A percentile compares a stretch with the other conserved stretches of the same genome.
phyloP scores from a whole-genome alignment of 148 eudicot genomes.

The Vaccinium myrtillus region DNA sequence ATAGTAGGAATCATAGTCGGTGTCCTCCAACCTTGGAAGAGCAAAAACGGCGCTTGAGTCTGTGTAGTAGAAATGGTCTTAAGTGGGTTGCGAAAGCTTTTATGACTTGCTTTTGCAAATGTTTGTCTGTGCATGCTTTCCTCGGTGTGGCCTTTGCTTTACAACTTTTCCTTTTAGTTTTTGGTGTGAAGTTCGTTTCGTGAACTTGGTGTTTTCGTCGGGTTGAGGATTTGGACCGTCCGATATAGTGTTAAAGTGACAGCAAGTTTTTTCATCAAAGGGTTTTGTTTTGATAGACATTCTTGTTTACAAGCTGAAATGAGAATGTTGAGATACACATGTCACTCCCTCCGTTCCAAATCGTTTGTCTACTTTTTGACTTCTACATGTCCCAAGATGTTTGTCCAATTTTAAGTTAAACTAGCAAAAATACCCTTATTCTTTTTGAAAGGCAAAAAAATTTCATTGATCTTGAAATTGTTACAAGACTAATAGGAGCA shows the following conservation, averaged over 20 bases:
- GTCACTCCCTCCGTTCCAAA: background rate
- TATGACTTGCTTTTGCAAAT: slow-evolving; percentile 1
- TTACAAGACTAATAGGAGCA: no score
- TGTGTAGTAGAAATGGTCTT: background rate
- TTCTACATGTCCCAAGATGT: no score
- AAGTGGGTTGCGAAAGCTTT: slow-evolving; percentile 3
- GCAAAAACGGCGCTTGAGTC: slow-evolving; percentile 29
- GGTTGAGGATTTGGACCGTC: background rate
- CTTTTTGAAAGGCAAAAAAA: no score
- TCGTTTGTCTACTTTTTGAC: no score
- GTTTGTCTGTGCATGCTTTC: background rate
- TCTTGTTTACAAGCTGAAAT: background rate
- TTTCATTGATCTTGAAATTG: no score
- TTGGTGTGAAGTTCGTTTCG: slow-evolving; percentile 4
- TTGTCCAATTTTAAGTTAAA: no score
- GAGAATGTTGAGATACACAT: background rate
- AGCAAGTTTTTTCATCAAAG: background rate
- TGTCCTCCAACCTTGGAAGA: slow-evolving; percentile 52
- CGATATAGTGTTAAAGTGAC: background rate
- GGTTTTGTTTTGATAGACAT: background rate
- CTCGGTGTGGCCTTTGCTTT: slow-evolving; percentile 1
- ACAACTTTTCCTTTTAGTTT: background rate
- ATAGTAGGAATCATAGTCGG: slow-evolving; percentile 42
- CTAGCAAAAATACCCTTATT: no score
- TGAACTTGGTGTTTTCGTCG: background rate